Base-by-base conservation (phyloP, 495 filamentous ascomycete species). In the Penicillium steckii region DNA sequence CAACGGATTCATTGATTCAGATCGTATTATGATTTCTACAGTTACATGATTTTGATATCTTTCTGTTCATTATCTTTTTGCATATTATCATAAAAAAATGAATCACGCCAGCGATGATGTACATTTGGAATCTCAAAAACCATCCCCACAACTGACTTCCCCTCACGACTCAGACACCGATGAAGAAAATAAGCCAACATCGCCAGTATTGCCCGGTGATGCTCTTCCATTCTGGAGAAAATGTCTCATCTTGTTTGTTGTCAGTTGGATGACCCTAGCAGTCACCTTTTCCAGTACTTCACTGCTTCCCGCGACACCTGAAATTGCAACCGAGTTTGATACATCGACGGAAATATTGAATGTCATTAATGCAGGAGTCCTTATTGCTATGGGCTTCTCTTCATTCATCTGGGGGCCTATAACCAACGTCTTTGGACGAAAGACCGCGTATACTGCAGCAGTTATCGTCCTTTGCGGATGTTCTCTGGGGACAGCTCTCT, bases 371-470 rank as follows among this genome's bases (percentile, higher is more conserved):
- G 79, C 79, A 1, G 67, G 79, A 27, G 79, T 81, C 35, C 53
- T 83, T 38, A 53, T 83, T 48, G 79, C 79, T 15, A 83, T 83
- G 81, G 80, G 79, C 1, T 61, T 80, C n/a, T 76, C 76, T 21
- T 71, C 77, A 3, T 63, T 78, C 7, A 71, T 84, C 19, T 84
- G 78, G 73, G 75, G 76, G 0, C 81, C 81, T 1, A 40, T 84
- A 10, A 64, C 53, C 1, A 53, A 64, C n/a, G 13, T 76, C 1
- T 53, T 75, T 15, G 72, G 75, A 0, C 61, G 72, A 10, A 37
- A 60, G 15, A 53, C 43, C 25, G 62, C 70, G 5, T 78, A 73
- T 51, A 72, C 68, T 52, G 50, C 59, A 1, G 72, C 75, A 2
- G 72, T 75, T 8, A 30, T 69, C 27, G 47, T 78, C 7, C 64